phyloP scores from a whole-genome alignment of 1,284 basidiomycete species.

The Trichosporon sp. region DNA sequence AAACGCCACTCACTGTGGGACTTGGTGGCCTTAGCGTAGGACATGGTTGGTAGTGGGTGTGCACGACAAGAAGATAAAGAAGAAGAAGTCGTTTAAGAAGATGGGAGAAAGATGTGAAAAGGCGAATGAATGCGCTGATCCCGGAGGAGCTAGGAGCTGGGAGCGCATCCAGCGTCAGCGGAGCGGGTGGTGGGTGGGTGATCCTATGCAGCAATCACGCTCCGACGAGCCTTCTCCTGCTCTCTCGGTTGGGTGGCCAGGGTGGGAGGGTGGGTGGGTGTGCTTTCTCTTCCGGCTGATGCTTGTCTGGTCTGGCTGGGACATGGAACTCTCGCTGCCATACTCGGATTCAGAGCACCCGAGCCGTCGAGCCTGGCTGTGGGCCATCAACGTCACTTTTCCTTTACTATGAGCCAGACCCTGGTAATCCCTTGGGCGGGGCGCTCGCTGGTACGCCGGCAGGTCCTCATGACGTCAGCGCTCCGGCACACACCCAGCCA shows the following conservation, averaged over 20 bases:
- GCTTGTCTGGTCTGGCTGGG: not conserved
- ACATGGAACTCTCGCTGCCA: too few relatives aligned
- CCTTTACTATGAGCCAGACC: not conserved
- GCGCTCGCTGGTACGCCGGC: not conserved
- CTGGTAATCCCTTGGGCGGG: not conserved
- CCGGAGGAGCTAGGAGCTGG: not conserved
- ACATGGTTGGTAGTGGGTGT: conserved; percentile 13
- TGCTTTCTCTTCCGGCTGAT: too few relatives aligned
- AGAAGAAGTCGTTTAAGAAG: not conserved
- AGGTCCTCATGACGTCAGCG: not conserved
- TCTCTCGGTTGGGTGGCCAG: too few relatives aligned
- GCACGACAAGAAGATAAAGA: not conserved
- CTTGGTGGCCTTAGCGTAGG: conserved; percentile 15
- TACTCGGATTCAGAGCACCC: too few relatives aligned
- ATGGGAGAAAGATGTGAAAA: conserved; percentile 1
- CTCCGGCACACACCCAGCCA: not conserved
- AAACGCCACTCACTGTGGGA: conserved; percentile 13
- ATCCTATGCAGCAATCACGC: not conserved
- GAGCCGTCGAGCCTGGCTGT: not conserved
- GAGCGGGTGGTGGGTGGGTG: not conserved
- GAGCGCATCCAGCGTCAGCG: too few relatives aligned
- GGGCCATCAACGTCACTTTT: not conserved
- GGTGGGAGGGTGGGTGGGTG: not conserved
- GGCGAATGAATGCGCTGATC: not conserved
- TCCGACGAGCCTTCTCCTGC: too few relatives aligned